Conservation (phyloP, 2,329 filamentous ascomycete species). For the Botryotinia globosa region DNA sequence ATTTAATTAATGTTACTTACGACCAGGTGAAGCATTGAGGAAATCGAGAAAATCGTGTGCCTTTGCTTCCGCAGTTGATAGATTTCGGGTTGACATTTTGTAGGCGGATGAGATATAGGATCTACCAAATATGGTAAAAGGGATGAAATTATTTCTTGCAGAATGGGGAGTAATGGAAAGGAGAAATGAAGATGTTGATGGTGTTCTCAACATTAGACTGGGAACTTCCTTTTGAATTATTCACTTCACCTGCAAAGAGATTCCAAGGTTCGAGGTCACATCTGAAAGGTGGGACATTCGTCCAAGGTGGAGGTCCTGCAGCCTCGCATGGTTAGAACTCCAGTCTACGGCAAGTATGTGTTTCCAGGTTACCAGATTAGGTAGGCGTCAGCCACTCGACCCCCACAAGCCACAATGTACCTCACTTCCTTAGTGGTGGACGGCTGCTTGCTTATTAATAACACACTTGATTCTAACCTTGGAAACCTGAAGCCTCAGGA, state of each 20-base stretch:
- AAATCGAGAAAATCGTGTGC: constrained; percentile 79
- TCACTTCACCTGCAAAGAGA: background rate
- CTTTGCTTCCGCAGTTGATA: constrained; percentile 34
- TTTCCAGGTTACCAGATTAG: constrained; percentile 2
- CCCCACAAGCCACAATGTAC: too few relatives aligned
- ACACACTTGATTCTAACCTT: background rate
- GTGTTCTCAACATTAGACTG: constrained; percentile 14
- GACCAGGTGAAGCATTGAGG: constrained; percentile 90
- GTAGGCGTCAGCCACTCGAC: too few relatives aligned
- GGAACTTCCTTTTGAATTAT: background rate
- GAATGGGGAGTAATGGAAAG: background rate
- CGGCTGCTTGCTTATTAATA: background rate
- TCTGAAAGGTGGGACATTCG: background rate
- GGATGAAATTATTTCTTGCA: background rate
- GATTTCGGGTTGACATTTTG: constrained; percentile 32
- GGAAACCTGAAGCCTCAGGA: background rate
- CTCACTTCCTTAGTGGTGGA: too few relatives aligned
- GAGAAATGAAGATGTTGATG: constrained; percentile 5
- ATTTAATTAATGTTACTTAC: constrained; percentile 50
- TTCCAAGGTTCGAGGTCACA: too few relatives aligned
- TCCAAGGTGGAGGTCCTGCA: background rate
- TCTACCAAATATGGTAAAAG: background rate
- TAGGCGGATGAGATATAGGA: constrained; percentile 11
- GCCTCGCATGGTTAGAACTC: background rate
- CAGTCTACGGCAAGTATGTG: background rate